Evolutionary conservation across 1,139 yeast genomes (phyloP).

Genomic region (Suhomyces bokatorum): DNA sequence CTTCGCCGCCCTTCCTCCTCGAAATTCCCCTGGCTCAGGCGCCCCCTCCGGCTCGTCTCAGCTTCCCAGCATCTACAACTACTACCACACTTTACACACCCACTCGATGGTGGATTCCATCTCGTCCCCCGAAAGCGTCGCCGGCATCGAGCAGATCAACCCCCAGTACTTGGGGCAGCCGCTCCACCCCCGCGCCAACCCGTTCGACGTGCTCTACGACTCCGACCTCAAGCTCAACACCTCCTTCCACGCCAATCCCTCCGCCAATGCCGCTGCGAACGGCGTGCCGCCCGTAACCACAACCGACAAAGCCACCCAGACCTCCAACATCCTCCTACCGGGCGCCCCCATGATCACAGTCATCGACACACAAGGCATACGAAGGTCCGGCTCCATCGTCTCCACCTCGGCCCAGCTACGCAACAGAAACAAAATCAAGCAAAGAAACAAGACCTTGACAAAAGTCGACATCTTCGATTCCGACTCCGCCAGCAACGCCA

Average conservation of each 20-base stretch:
- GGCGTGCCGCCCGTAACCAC: no score
- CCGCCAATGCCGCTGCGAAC: no score
- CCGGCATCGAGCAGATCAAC: slow-evolving; percentile 5
- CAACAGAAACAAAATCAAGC: slow-evolving; percentile 31
- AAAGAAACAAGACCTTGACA: slow-evolving; percentile 33
- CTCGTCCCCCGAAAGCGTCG: slow-evolving; percentile 9
- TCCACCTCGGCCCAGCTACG: slow-evolving; percentile 36
- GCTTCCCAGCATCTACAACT: slow-evolving; percentile 13
- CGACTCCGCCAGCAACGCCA: slow-evolving; percentile 3
- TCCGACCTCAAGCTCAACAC: slow-evolving; percentile 1
- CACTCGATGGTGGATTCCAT: slow-evolving; percentile 9
- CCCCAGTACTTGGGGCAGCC: slow-evolving; percentile 4
- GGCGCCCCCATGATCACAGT: slow-evolving; percentile 25
- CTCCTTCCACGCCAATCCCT: background rate
- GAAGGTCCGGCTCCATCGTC: slow-evolving; percentile 32
- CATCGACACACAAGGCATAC: slow-evolving; percentile 24
- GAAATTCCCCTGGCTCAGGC: background rate
- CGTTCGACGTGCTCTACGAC: slow-evolving; percentile 9
- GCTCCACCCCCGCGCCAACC: slow-evolving; percentile 10
- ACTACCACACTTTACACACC: slow-evolving; percentile 11
- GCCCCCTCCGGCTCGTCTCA: slow-evolving; percentile 1
- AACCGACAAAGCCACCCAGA: background rate
- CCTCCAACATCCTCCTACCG: background rate
- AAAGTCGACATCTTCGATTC: slow-evolving; percentile 12
- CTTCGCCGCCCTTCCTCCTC: slow-evolving; percentile 1